phyloP scores from a whole-genome alignment of 2,329 filamentous ascomycete species.

The Teratosphaeria zuluensis region DNA sequence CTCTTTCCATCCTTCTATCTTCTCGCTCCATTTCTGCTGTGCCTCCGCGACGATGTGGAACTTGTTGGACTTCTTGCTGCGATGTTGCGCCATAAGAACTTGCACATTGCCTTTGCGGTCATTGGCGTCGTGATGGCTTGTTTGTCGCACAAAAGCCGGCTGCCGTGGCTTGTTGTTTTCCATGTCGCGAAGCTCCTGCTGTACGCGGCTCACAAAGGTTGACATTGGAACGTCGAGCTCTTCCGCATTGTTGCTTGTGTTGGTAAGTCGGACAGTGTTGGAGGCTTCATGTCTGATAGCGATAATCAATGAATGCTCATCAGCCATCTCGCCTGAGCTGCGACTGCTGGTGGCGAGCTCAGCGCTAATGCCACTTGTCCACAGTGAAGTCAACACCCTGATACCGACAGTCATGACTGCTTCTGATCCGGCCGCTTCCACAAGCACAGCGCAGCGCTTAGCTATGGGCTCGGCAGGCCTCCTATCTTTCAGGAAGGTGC shows the following conservation, averaged over 20 bases:
- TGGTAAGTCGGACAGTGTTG: conserved; percentile 48
- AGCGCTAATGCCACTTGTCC: conserved; percentile 74
- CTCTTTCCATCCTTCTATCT: conserved; percentile 61
- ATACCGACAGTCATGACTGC: conserved; percentile 68
- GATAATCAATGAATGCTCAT: conserved; percentile 65
- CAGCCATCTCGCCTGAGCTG: conserved; percentile 5
- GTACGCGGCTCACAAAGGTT: conserved; percentile 71
- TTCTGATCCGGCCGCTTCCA: conserved; percentile 65
- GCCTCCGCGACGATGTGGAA: conserved; percentile 74
- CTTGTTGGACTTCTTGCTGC: conserved; percentile 86
- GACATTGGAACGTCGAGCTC: conserved; percentile 66
- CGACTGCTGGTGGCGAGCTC: conserved; percentile 57
- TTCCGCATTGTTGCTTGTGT: conserved; percentile 30
- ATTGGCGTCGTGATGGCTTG: conserved; percentile 32
- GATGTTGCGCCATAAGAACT: conserved; percentile 72
- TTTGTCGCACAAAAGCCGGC: conserved; percentile 26
- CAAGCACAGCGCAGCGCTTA: conserved; percentile 65
- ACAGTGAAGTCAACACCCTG: conserved; percentile 67
- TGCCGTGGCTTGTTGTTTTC: conserved; percentile 42
- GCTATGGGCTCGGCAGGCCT: conserved; percentile 2
- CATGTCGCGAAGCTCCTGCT: conserved; percentile 70
- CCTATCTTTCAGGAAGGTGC: conserved; percentile 11
- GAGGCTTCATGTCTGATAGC: conserved; percentile 70
- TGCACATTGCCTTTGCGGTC: conserved; percentile 53
- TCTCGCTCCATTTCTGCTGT: conserved; percentile 46